Conservation (phyloP, 371 early-diverging fungal genomes). For the Mucor saturninus region DNA sequence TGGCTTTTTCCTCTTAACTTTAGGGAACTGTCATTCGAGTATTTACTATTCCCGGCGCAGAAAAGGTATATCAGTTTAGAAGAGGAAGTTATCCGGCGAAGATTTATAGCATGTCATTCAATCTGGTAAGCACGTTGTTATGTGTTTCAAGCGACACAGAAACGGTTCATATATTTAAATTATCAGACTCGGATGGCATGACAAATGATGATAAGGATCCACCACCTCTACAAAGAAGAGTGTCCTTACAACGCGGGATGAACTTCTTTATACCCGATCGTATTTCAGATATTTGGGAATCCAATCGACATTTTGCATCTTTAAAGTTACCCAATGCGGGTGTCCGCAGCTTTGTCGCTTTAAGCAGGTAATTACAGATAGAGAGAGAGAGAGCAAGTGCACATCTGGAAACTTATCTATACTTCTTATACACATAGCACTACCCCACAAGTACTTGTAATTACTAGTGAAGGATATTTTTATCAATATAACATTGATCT, state of each 20-base stretch:
- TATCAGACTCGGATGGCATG: constrained; percentile 32
- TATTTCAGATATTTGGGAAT: constrained; percentile 93
- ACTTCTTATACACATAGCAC: constrained; percentile 39
- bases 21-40: constrained; percentile 96
- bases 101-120: constrained; percentile 91
- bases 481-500: constrained; percentile 89
- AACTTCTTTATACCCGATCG: constrained; percentile 85
- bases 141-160: constrained; percentile 92
- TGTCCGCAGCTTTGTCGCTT: constrained; percentile 80
- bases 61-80: constrained; percentile 90
- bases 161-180: constrained; percentile 92
- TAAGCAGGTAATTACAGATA: constrained; percentile 60
- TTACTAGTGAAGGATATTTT: constrained; percentile 89
- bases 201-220: background rate
- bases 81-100: constrained; percentile 89
- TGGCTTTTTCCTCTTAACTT: too few relatives aligned
- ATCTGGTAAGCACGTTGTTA: constrained; percentile 76
- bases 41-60: constrained; percentile 85
- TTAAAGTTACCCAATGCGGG: constrained; percentile 84
- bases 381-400: too few relatives aligned
- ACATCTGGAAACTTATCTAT: too few relatives aligned
- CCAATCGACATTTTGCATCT: constrained; percentile 91
- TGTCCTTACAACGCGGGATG: constrained; percentile 49
- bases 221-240: constrained; percentile 5
- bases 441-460: constrained; percentile 85